Evolutionary conservation across 345 rosid genomes (phyloP).

Genomic region (Populus euphratica): DNA sequence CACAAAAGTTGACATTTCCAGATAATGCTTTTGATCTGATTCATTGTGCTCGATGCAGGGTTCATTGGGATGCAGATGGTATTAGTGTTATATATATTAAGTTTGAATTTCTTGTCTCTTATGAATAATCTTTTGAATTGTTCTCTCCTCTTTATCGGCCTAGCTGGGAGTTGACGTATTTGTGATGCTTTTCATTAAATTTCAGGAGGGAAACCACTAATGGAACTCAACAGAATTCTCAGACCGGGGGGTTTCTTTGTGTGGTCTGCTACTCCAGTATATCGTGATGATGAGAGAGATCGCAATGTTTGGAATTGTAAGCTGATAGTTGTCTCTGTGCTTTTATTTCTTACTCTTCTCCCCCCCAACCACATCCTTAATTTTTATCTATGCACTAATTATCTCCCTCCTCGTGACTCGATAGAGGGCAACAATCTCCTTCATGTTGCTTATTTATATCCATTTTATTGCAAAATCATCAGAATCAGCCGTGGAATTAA

Average conservation of each 20-base stretch:
- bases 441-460: not conserved
- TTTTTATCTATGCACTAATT: too few species aligned
- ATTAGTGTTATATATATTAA: slow-evolving; percentile 6
- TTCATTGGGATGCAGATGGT: slow-evolving; percentile 96
- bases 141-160: not conserved
- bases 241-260: slow-evolving; percentile 93
- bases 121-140: not conserved
- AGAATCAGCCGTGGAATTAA: not conserved
- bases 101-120: slow-evolving; percentile 11
- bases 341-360: not conserved
- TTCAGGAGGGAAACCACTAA: slow-evolving; percentile 87
- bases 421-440: not conserved
- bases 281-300: slow-evolving; percentile 60
- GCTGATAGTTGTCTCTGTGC: not conserved
- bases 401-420: too few species aligned
- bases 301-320: slow-evolving; percentile 58
- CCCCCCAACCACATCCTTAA: not conserved
- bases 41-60: slow-evolving; percentile 96
- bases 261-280: slow-evolving; percentile 98
- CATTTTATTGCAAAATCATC: not conserved
- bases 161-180: not conserved
- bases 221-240: slow-evolving; percentile 87
- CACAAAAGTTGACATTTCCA: slow-evolving; percentile 68
- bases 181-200: slow-evolving; percentile 11
- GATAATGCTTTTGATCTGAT: slow-evolving; percentile 69